Base-by-base conservation (phyloP, 129 eudicot species). In the Apium graveolens region DNA sequence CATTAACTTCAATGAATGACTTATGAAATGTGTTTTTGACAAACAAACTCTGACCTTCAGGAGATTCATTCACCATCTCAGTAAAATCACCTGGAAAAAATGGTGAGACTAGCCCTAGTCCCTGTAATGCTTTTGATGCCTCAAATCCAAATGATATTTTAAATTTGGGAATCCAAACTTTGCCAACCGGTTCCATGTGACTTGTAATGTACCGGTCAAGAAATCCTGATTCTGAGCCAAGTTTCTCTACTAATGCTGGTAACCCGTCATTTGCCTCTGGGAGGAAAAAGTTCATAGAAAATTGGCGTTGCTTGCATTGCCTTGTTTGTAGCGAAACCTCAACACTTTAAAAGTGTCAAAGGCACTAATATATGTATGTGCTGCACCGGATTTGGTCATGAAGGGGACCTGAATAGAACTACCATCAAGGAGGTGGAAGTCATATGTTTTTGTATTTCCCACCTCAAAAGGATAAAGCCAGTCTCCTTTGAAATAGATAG, bases 231-330 rank as follows among this genome's bases (percentile, higher is more conserved):
- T 46, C 26, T 4, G 83, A 69, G 21, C 45, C 43, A 1, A 87
- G 65, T 49, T 85, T 81, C 43, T 85, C 48, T 38, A 85, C 7
- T 5, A 85, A 53, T 45, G 46, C 8, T 12, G 68, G 79, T 13
- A 89, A 80, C 17, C 88, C 93, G 14, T 87, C 79, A 53, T 79
- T 79, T 24, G 71, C 89, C 24, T 84, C 53, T 7, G 89, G 91
- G 26, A 89, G 89, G 74, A 26, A 81, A 5, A 89, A n/a, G 84
- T 83, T 83, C 93, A 87, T 89, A 39, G 91, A 83, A 80, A 89
- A 87, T 27, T 73, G 21, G 76, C 83, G 34, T 82, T 86, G 29
- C 78, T 49, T 71, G 60, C 60, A 20, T 51, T 18, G 5, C 26
- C 60, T 51, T 51, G 60, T 18, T 51, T 18, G 38, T 86, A 86